Evolutionary conservation across 108 stramenopile species (phyloP).

Genomic region (Cylindrotheca fusiformis): DNA sequence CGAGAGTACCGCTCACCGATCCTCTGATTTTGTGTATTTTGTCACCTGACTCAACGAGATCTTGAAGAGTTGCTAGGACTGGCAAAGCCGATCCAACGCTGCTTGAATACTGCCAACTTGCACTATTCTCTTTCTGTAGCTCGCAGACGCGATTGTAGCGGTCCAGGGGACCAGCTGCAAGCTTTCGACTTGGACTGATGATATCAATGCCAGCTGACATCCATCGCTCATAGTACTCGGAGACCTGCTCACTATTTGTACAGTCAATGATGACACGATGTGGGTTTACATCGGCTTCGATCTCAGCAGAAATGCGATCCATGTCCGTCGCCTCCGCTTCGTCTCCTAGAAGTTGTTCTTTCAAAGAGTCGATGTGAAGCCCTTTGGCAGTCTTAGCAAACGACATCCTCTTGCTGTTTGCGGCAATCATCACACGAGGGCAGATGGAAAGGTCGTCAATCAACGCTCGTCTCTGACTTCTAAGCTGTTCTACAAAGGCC

Average conservation of each 20-base stretch:
- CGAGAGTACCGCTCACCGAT: constrained; percentile 73
- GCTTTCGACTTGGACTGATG: constrained; percentile 68
- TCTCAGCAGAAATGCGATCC: constrained; percentile 42
- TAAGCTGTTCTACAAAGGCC: constrained; percentile 51
- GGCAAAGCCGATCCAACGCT: constrained; percentile 83
- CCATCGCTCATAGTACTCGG: constrained; percentile 68
- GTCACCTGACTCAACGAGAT: constrained; percentile 67
- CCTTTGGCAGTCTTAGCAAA: constrained; percentile 50
- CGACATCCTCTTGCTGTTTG: constrained; percentile 51
- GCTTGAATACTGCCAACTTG: constrained; percentile 67
- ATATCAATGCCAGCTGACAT: constrained; percentile 61
- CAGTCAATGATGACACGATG: constrained; percentile 81
- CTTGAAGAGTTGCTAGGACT: constrained; percentile 69
- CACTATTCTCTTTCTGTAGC: constrained; percentile 43
- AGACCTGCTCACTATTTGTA: constrained; percentile 52
- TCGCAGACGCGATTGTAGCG: constrained; percentile 59
- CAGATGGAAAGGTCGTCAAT: constrained; percentile 51
- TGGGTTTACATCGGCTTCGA: constrained; percentile 73
- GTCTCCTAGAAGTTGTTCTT: constrained; percentile 23
- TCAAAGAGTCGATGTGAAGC: constrained; percentile 9
- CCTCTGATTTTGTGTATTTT: constrained; percentile 57
- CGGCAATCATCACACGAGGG: constrained; percentile 45
- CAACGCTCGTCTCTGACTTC: constrained; percentile 42
- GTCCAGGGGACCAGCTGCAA: constrained; percentile 53
- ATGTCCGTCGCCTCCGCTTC: constrained; percentile 46